Conservation (phyloP, 2,329 filamentous ascomycete genomes). For the Botryosphaeria agaves region DNA sequence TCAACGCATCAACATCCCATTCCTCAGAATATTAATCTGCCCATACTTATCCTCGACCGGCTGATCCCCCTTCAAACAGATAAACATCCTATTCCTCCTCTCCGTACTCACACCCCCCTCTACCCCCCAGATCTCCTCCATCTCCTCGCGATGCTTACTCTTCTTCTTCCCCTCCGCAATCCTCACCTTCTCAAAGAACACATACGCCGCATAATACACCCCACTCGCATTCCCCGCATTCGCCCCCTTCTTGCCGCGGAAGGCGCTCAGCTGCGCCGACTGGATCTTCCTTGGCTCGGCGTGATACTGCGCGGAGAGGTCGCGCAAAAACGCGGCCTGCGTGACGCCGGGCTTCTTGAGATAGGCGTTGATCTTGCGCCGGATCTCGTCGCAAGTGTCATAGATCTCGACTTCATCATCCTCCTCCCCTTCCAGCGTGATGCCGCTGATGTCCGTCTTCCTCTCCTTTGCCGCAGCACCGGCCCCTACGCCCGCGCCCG, state of each 20-base stretch:
- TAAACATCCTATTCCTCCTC: too few relatives aligned
- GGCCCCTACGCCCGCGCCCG: conserved; percentile 5
- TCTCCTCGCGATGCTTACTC: conserved; percentile 30
- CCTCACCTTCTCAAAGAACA: conserved; percentile 42
- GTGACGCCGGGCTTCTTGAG: conserved; percentile 31
- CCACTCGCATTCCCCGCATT: conserved; percentile 29
- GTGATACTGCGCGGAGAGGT: conserved; percentile 26
- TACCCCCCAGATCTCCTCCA: conserved; percentile 25
- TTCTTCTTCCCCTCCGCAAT: conserved; percentile 35
- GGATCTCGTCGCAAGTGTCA: conserved; percentile 40
- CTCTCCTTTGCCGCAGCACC: conserved; percentile 1
- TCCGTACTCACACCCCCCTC: conserved; percentile 6
- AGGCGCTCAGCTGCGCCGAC: conserved; percentile 28
- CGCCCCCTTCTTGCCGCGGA: conserved; percentile 32
- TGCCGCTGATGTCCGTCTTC: conserved; percentile 19
- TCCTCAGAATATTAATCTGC: too few relatives aligned
- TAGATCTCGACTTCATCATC: conserved; percentile 29
- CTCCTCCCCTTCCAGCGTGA: conserved; percentile 31
- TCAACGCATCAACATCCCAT: too few relatives aligned
- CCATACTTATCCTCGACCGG: too few relatives aligned
- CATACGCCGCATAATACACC: conserved; percentile 37
- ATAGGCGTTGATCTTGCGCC: conserved; percentile 37
- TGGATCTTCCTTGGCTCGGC: conserved; percentile 19
- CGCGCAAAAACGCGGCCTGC: conserved; percentile 33
- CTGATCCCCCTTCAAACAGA: too few relatives aligned